Evolutionary conservation across 345 rosid genomes (phyloP), one percentile per base, ranked within the genome.

Genomic region (Pelargonium nanum): DNA sequence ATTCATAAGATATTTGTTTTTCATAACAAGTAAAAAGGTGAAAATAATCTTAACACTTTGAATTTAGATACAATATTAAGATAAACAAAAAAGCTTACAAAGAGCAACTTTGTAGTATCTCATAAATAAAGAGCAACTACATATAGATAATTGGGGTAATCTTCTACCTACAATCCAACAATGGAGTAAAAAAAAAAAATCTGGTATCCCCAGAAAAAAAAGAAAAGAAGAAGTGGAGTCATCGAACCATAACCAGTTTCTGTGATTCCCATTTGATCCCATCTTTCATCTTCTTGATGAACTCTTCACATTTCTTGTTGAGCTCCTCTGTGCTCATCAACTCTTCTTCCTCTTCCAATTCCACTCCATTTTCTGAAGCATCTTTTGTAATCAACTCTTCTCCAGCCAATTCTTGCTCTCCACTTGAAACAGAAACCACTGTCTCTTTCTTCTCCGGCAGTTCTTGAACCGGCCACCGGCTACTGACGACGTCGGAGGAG

Each of bases 241-340:
- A 55, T 0, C 30, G 65, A 61, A 17, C 19, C 30, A 19, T 0
- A 19, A 19, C 50, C 17, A 63, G 9, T 15, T 26, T n/a, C 56
- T 28, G 2, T 8, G 32, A n/a, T 7, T 57, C 59, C 59, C 28
- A 56, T 58, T 66, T 50, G 65, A 85, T 82, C 48, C n/a, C 67
- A 2, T 69, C 67, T 53, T 56, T 85, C 85, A 90, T 73, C 72
- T 26, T 82, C 55, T 67, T 85, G 20, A 87, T 90, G 69, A 87
- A 90, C 0, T 85, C 81, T 0, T 87, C 97, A 45, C 84, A 87
- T 73, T 73, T 85, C 81, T 76, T 73, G 74, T 89, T 77, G 24
- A 84, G 71, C 26, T 86, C 95, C 44, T 89, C 96, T 1, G 44
- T 26, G 68, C 83, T 84, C 26, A 80, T 22, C 52, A 40, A 59